Conservation (phyloP, 75 land plant species). For the Gnetum montanum region DNA sequence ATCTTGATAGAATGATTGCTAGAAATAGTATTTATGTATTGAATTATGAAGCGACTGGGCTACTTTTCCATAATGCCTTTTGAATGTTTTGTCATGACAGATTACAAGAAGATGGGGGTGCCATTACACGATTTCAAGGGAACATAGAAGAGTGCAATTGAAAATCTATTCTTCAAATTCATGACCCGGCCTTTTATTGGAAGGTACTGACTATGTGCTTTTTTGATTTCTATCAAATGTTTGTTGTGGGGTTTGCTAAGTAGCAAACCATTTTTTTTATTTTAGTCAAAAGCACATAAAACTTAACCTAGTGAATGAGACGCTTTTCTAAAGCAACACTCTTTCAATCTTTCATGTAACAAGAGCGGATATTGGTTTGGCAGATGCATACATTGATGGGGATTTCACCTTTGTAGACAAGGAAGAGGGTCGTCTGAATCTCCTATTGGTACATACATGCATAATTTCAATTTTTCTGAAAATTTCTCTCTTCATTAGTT, state of each 20-base stretch:
- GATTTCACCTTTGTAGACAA: conserved; percentile 69
- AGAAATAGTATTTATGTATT: too few species aligned
- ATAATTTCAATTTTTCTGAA: conserved; percentile 4
- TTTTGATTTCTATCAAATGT: too few species aligned
- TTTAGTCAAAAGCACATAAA: background rate
- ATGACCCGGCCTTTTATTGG: conserved; percentile 80
- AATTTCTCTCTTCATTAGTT: background rate
- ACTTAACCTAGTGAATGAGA: background rate
- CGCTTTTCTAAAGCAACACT: too few species aligned
- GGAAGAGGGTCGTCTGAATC: conserved; percentile 57
- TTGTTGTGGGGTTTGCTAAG: too few species aligned
- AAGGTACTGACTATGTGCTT: conserved; percentile 64
- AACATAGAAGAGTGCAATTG: conserved; percentile 16
- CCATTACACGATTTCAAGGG: conserved; percentile 50
- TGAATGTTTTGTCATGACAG: too few species aligned
- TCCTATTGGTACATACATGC: too few species aligned
- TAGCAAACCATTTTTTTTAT: background rate
- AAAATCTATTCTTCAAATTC: conserved; percentile 42
- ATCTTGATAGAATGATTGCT: too few species aligned
- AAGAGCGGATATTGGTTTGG: conserved; percentile 81
- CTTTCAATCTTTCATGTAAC: conserved; percentile 25
- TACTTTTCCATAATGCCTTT: too few species aligned
- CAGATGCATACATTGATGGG: conserved; percentile 91
- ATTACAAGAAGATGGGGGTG: conserved; percentile 85
- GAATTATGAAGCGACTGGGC: too few species aligned